Conservation (phyloP, 805 yeast species). For the Candida sonorensis region DNA sequence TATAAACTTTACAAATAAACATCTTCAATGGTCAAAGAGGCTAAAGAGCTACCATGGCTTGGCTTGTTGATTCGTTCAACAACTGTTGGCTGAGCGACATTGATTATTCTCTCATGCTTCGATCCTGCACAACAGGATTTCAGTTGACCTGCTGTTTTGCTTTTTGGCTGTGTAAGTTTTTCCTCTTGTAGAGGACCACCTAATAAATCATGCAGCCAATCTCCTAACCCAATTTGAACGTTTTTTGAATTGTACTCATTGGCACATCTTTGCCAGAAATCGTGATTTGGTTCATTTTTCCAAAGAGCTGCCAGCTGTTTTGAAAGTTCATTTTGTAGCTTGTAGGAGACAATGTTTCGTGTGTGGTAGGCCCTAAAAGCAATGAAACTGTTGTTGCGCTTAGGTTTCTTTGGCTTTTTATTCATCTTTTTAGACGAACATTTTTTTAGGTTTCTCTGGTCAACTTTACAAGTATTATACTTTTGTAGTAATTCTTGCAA, state of each 20-base stretch:
- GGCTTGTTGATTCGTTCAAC: too few species aligned
- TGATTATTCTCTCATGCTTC: too few species aligned
- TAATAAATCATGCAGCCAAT: slow-evolving; percentile 11
- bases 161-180: too few species aligned
- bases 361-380: slow-evolving; percentile 14
- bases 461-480: background rate
- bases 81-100: too few species aligned
- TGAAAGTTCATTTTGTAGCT: slow-evolving; percentile 9
- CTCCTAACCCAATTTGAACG: slow-evolving; percentile 9
- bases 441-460: background rate
- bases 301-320: slow-evolving; percentile 15
- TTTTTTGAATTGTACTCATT: slow-evolving; percentile 20
- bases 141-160: too few species aligned
- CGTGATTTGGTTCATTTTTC: slow-evolving; percentile 21
- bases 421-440: too few species aligned
- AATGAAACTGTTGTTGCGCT: slow-evolving; percentile 16
- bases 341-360: slow-evolving; percentile 4
- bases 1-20: too few species aligned
- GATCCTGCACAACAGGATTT: too few species aligned
- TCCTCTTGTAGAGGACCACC: too few species aligned
- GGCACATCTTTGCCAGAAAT: slow-evolving; percentile 27
- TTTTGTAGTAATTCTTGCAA: background rate
- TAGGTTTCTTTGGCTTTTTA: too few species aligned
- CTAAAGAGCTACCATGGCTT: too few species aligned
- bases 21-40: too few species aligned